Evolutionary conservation across 164 flowering plant genomes (phyloP).

Genomic region (Akebia trifoliata): DNA sequence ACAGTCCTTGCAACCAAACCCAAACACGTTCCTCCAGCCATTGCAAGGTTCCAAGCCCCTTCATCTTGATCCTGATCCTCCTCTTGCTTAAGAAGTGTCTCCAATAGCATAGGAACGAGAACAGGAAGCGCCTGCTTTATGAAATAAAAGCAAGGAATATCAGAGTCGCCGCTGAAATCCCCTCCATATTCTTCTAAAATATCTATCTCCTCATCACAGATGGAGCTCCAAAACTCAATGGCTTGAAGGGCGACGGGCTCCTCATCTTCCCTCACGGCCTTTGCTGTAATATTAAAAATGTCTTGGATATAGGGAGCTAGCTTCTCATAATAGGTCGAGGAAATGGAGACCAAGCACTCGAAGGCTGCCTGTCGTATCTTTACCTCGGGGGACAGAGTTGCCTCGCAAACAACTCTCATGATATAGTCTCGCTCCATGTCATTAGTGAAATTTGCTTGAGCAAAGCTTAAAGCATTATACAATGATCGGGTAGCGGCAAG

Average conservation of each 20-base stretch:
- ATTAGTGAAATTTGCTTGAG: slow-evolving; percentile 54
- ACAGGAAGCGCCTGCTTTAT: slow-evolving; percentile 11
- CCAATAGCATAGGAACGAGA: slow-evolving; percentile 14
- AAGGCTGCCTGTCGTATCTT: slow-evolving; percentile 61
- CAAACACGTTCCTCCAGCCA: slow-evolving; percentile 14
- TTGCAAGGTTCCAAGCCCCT: slow-evolving; percentile 17
- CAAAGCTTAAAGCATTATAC: slow-evolving; percentile 58
- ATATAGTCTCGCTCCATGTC: slow-evolving; percentile 69
- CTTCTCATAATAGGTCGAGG: slow-evolving; percentile 9
- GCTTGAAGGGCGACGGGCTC: slow-evolving; percentile 14
- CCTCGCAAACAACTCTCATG: slow-evolving; percentile 69
- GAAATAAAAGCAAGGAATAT: slow-evolving; percentile 8
- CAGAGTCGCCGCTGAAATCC: slow-evolving; percentile 11
- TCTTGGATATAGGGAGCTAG: slow-evolving; percentile 8
- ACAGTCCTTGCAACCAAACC: slow-evolving; percentile 12
- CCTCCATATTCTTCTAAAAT: slow-evolving; percentile 13
- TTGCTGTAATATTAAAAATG: slow-evolving; percentile 13
- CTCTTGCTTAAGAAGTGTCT: slow-evolving; percentile 13
- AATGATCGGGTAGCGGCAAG: slow-evolving; percentile 57
- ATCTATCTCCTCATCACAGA: slow-evolving; percentile 13
- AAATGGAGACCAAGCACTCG: slow-evolving; percentile 16
- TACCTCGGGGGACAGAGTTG: slow-evolving; percentile 44
- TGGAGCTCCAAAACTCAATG: slow-evolving; percentile 12
- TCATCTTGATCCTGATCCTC: slow-evolving; percentile 13
- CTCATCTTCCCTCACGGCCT: slow-evolving; percentile 15